Percentiles rank a stretch among this genome's conserved stretches.
These are phyloP conservation scores for Ustilago hordei DNA, from an alignment of 1,284 basidiomycete genomes.

Conservation along the genomic window DNA sequence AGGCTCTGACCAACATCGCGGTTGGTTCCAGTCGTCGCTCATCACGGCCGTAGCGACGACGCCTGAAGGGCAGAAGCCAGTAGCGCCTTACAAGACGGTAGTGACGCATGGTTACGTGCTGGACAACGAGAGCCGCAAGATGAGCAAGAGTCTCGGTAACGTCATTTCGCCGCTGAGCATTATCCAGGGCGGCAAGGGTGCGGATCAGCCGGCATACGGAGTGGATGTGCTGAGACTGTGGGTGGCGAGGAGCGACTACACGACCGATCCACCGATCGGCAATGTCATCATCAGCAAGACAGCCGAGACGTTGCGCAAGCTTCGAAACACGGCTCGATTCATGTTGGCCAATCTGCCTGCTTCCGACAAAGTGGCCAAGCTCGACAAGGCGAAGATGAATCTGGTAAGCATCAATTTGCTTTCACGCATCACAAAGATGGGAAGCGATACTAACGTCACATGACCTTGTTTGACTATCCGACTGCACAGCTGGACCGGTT, in stretches of 20 bases:
- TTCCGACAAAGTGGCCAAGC: neutral
- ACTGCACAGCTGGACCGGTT: slow-evolving; percentile 72
- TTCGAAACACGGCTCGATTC: slow-evolving; percentile 90
- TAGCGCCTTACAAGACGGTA: slow-evolving; percentile 80
- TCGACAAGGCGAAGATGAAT: slow-evolving; percentile 39
- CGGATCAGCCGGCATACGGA: slow-evolving; percentile 82
- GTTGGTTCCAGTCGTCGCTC: slow-evolving; percentile 98
- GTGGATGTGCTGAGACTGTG: slow-evolving; percentile 89
- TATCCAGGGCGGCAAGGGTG: slow-evolving; percentile 77
- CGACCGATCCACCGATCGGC: slow-evolving; percentile 87
- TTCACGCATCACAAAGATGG: neutral
- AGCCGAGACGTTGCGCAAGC: slow-evolving; percentile 83
- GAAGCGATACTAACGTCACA: neutral
- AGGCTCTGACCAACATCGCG: slow-evolving; percentile 96
- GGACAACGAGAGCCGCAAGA: slow-evolving; percentile 90
- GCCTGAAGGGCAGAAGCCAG: slow-evolving; percentile 50
- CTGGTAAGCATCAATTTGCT: slow-evolving; percentile 2
- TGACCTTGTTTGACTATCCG: neutral
- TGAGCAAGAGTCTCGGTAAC: slow-evolving; percentile 98
- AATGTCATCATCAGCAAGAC: slow-evolving; percentile 82
- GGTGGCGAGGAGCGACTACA: slow-evolving; percentile 91
- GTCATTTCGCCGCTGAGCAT: slow-evolving; percentile 86
- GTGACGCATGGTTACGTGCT: slow-evolving; percentile 98
- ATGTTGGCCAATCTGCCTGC: slow-evolving; percentile 79
- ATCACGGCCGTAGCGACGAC: slow-evolving; percentile 80